Evolutionary conservation across 1,284 basidiomycete species (phyloP), one percentile per base, ranked within the genome.

Genomic region (Cryptococcus deneoformans): DNA sequence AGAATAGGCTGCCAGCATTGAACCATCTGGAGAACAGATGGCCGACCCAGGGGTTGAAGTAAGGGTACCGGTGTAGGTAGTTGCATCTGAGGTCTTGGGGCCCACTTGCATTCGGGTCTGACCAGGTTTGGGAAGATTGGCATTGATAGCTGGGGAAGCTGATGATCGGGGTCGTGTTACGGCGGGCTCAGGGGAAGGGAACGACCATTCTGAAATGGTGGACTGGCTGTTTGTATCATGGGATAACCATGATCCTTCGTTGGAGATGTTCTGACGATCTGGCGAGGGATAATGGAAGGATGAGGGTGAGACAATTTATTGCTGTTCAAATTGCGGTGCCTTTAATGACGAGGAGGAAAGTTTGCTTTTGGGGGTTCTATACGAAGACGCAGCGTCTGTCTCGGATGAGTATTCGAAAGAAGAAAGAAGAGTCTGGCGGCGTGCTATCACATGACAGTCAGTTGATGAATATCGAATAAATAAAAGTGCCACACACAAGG

Each of bases 1-100:
- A 5, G 67, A 65, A 56, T 73, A 73, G 14, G 52, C 63, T 2
- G 55, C 71, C 7, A 73, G 20, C 48, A 73, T 65, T 14, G 65
- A 67, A 2, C 63, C 67, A 4, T 58, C 66, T 57, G 60, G 57
- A 2, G 67, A 66, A 11, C 56, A 44, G 39, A 63, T 34, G 0
- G 50, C 53, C 2, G 64, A 61, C 14, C 62, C 62, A 20, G 20
- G 20, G 12, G 62, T 62, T 12, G 50, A 51, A 4, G 47, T 55
- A 5, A 54, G 45, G 2, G 50, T 59, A 6, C 43, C 54, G 8
- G 63, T 67, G 46, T 58, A 59, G 40, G 53, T 61, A 2, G 60
- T 62, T 39, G 50, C 40, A 37, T 60, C 60, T 12, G 57, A 61
- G 8, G 57, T 24, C 46, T 60, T 61, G 29, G 37, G 20, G 20